Base-by-base conservation (phyloP, 2,329 filamentous ascomycete genomes). In the Alternaria longipes region DNA sequence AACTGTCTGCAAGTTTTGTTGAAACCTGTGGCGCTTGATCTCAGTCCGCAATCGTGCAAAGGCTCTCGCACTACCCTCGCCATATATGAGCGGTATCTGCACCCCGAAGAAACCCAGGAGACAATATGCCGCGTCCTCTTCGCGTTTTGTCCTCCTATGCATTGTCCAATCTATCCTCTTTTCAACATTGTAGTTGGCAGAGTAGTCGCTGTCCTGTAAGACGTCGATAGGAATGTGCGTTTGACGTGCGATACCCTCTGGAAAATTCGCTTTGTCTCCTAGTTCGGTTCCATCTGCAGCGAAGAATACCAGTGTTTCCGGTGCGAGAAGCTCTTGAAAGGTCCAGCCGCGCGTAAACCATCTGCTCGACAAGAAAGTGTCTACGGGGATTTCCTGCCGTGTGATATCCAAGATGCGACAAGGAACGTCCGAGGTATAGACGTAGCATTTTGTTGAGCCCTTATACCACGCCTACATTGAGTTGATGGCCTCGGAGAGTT, bases 81-180 rank as follows among this genome's bases (percentile, higher is more conserved):
- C 62, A 11, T 65, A 65, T 12, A 65, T 38, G 3, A 60, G 42
- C 26, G 62, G 56, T 53, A 65, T 59, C 1, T 62, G 59, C 2
- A 78, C 60, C 44, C 62, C 64, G 51, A 75, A 72, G 4, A 75
- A 47, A 0, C 74, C 75, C 3, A 77, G 54, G 1, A 78, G 62
- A 22, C 42, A 75, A 52, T 77, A 77, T 1, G 73, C 71, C 6
- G 34, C 53, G 54, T 77, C 75, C 64, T 78, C 74, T 38, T 53
- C 45, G 12, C 64, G 36, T 22, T 65, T 67, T 0, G 61, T 65
- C 36, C 44, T 3, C 7, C 67, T 44, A 20, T 26, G 7, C 16
- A 24, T 38, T 1, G 56, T 60, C 67, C 67, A 70, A 1, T 38
- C 46, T 36, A 67, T 50, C 6, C 64, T 59, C 47, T 76, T 22